phyloP scores from a whole-genome alignment of 768 basidiomycete species.

The Lactarius akahatsu region DNA sequence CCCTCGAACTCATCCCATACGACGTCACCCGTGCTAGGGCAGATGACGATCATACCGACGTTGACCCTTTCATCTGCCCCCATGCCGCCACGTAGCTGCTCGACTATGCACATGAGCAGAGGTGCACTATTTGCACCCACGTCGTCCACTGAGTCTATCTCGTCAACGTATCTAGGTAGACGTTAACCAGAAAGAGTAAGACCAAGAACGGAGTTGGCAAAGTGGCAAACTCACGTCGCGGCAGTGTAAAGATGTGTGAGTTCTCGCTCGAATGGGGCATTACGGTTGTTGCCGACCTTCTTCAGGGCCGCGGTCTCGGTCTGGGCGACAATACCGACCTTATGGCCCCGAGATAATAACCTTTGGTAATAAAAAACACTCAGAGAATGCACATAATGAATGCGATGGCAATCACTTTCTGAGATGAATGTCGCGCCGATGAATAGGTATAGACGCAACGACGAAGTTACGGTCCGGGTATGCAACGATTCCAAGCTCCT shows the following conservation, averaged over 20 bases:
- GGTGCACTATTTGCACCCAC: conserved; percentile 55
- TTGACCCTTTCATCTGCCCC: conserved; percentile 45
- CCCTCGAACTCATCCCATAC: conserved; percentile 91
- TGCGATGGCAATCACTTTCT: conserved; percentile 56
- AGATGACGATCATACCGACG: conserved; percentile 75
- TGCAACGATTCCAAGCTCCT: conserved; percentile 76
- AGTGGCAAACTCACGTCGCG: conserved; percentile 62
- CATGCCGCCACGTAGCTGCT: conserved; percentile 45
- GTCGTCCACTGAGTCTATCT: conserved; percentile 66
- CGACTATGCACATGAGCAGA: conserved; percentile 75
- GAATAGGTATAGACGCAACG: conserved; percentile 70
- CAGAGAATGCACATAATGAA: background rate
- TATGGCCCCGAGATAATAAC: conserved; percentile 72
- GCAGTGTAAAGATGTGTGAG: conserved; percentile 82
- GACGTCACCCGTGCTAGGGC: conserved; percentile 89
- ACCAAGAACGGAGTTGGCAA: background rate
- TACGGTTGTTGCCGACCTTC: conserved; percentile 74
- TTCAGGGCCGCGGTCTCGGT: conserved; percentile 88
- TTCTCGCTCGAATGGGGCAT: conserved; percentile 68
- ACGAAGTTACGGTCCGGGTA: conserved; percentile 71
- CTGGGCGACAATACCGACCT: conserved; percentile 82
- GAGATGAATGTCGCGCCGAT: conserved; percentile 66
- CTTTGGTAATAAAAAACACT: conserved; percentile 38
- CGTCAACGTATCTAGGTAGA: conserved; percentile 83
- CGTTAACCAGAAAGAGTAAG: background rate